Conservation (phyloP, 352 stramenopile genomes). For the Pythium brachiatum region DNA sequence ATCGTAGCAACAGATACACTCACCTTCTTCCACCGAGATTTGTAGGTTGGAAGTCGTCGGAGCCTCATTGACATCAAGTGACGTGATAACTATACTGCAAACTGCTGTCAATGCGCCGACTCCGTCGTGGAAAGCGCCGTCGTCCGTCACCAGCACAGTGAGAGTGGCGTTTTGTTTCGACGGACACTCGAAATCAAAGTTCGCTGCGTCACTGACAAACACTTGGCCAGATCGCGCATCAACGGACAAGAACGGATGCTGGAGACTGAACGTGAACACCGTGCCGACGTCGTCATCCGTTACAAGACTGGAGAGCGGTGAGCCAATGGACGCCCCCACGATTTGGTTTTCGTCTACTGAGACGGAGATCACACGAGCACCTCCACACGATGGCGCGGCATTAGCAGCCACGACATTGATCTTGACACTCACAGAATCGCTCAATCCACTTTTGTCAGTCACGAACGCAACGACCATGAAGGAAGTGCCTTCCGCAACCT, state of each 20-base stretch:
- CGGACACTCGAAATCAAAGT: constrained; percentile 29
- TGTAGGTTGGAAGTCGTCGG: constrained; percentile 16
- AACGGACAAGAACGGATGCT: constrained; percentile 24
- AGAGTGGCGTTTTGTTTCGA: constrained; percentile 10
- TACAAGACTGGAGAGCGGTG: constrained; percentile 2
- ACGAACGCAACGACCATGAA: constrained; percentile 17
- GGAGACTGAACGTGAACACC: constrained; percentile 25
- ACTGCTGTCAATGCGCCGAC: constrained; percentile 10
- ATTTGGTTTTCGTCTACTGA: constrained; percentile 20
- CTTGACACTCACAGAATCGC: constrained; percentile 9
- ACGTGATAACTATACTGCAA: constrained; percentile 20
- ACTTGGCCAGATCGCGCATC: constrained; percentile 22
- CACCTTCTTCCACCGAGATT: constrained; percentile 23
- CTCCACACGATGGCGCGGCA: constrained; percentile 19
- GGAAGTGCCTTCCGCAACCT: constrained; percentile 2
- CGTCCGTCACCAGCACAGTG: constrained; percentile 26
- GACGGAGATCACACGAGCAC: background rate
- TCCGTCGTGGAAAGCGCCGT: constrained; percentile 29
- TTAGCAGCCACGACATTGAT: constrained; percentile 22
- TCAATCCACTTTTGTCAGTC: constrained; percentile 9
- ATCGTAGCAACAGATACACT: background rate
- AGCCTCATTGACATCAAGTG: constrained; percentile 27
- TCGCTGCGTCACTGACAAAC: constrained; percentile 13
- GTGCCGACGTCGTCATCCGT: constrained; percentile 25
- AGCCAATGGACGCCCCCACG: constrained; percentile 13